A percentile compares a stretch with the other conserved stretches of the same genome.
These are phyloP conservation scores for Xylaria sp. DNA, from an alignment of 495 filamentous ascomycete genomes.

Conservation along the genomic window DNA sequence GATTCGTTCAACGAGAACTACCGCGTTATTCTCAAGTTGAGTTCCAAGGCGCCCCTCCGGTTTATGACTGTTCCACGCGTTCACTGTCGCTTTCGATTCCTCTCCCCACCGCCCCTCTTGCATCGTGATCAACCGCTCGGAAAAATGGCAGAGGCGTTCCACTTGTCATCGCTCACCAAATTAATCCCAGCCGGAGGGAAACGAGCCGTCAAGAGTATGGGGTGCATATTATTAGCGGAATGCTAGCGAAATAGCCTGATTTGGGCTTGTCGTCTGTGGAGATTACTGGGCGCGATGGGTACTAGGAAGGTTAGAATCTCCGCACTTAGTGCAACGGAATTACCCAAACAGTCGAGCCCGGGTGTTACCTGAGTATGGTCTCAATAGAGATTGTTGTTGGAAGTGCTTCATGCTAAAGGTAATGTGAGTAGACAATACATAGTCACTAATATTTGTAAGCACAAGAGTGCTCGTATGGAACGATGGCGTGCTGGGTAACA, in stretches of 20 bases:
- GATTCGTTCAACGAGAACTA: background rate
- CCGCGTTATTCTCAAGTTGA: background rate
- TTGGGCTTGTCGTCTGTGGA: background rate
- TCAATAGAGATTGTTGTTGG: background rate
- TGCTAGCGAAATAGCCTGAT: conserved; percentile 22
- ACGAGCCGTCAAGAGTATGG: conserved; percentile 36
- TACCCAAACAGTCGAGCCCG: conserved; percentile 4
- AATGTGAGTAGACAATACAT: background rate
- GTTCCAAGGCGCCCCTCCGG: background rate
- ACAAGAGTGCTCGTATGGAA: too few species aligned
- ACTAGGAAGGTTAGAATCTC: conserved; percentile 2
- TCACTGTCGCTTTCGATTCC: background rate
- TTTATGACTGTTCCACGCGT: conserved; percentile 4
- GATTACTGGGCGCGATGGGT: background rate
- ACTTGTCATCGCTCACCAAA: conserved; percentile 29
- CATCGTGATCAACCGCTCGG: background rate
- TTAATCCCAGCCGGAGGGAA: conserved; percentile 38
- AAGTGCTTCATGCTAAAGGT: background rate
- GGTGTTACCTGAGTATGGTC: background rate
- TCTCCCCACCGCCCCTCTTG: background rate
- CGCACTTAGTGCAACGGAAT: background rate
- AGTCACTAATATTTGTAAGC: background rate
- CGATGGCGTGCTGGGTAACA: too few species aligned
- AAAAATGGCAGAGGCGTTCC: conserved; percentile 20
- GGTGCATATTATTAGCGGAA: conserved; percentile 30